Conservation (phyloP, 2,329 filamentous ascomycete genomes). For the Cryphonectria nitschkei region DNA sequence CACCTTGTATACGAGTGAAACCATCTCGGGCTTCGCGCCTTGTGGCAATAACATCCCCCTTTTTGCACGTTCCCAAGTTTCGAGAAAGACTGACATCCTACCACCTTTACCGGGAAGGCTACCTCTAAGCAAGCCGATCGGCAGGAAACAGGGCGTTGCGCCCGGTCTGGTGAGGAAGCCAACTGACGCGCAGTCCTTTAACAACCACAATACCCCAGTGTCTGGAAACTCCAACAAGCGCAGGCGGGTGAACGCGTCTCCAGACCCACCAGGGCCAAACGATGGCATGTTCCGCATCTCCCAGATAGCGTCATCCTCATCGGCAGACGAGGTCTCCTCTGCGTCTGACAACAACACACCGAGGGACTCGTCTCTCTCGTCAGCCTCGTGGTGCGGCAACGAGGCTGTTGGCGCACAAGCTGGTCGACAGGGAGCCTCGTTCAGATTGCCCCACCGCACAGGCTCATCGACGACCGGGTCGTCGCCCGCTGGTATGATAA, state of each 20-base stretch:
- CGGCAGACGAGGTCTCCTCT: conserved; percentile 12
- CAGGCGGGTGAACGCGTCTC: conserved; percentile 24
- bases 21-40: conserved; percentile 36
- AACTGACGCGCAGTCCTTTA: background rate
- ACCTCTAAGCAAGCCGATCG: conserved; percentile 42
- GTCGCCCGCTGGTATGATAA: conserved; percentile 16
- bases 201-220: background rate
- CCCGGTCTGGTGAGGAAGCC: background rate
- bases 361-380: conserved; percentile 15
- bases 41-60: conserved; percentile 47
- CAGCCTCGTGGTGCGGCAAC: background rate
- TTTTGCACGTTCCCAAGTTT: conserved; percentile 49
- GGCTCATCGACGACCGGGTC: conserved; percentile 22
- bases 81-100: conserved; percentile 44
- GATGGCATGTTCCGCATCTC: conserved; percentile 1
- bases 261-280: conserved; percentile 10
- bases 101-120: conserved; percentile 50
- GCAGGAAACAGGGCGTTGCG: conserved; percentile 55
- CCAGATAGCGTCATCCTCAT: background rate
- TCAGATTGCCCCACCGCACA: conserved; percentile 25
- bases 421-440: background rate
- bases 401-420: background rate
- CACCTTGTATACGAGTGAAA: background rate
- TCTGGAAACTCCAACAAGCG: conserved; percentile 22
- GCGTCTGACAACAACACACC: conserved; percentile 13